These are phyloP conservation scores for Salix arbutifolia DNA, from an alignment of 345 rosid genomes.

Conservation along the genomic window DNA sequence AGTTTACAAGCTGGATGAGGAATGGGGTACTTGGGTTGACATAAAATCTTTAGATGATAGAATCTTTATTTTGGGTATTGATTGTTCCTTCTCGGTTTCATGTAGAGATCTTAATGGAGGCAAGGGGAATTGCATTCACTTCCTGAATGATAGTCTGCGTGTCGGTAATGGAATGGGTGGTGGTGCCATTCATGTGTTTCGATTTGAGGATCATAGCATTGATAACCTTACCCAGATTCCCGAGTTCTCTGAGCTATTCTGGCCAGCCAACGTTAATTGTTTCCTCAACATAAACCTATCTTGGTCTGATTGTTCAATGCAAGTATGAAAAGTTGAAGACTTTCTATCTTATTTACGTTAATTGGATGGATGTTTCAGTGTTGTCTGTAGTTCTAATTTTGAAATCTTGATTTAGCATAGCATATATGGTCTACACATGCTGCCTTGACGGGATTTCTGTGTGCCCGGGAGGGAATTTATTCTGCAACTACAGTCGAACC, in stretches of 20 bases:
- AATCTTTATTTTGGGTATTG: constrained; percentile 25
- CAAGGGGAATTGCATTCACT: constrained; percentile 17
- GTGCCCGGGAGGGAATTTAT: too few relatives aligned
- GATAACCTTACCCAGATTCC: not conserved
- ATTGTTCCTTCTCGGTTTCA: constrained; percentile 27
- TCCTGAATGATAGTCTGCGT: constrained; percentile 1
- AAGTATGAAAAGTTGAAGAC: not conserved
- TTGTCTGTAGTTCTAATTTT: too few relatives aligned
- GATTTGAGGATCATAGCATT: constrained; percentile 3
- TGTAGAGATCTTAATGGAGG: constrained; percentile 12
- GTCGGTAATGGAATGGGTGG: not conserved
- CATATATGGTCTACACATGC: too few relatives aligned
- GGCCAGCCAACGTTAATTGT: not conserved
- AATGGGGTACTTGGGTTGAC: constrained; percentile 6
- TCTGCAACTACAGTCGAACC: too few relatives aligned
- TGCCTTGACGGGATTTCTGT: too few relatives aligned
- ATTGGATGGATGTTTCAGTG: too few relatives aligned
- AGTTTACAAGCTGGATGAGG: constrained; percentile 27
- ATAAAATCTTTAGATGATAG: constrained; percentile 1
- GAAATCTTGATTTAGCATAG: too few relatives aligned
- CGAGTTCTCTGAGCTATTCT: not conserved
- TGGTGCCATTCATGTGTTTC: constrained; percentile 8
- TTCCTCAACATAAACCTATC: too few relatives aligned
- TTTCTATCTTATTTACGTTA: not conserved
- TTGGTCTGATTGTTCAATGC: not conserved